Evolutionary conservation across 2,329 filamentous ascomycete species (phyloP).

Genomic region (Apiospora arundinis): DNA sequence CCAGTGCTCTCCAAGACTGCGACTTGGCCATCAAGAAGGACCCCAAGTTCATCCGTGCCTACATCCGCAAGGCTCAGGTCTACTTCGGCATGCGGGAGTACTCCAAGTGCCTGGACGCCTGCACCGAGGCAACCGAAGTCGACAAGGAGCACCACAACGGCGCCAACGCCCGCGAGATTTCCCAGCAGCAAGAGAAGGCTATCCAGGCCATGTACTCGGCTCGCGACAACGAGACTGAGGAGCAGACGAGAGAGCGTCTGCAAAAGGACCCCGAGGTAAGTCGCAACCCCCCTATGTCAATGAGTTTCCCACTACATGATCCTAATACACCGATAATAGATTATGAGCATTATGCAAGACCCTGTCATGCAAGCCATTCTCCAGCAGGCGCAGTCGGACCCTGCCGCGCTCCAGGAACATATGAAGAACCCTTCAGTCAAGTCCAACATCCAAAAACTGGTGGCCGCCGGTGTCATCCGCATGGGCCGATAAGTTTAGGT

Average conservation of each 20-base stretch:
- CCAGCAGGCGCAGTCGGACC: constrained; percentile 94
- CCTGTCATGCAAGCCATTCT: constrained; percentile 98
- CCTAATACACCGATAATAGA: constrained; percentile 53
- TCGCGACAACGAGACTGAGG: constrained; percentile 92
- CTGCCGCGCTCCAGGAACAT: constrained; percentile 91
- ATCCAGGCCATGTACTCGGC: constrained; percentile 87
- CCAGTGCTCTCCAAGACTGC: constrained; percentile 90
- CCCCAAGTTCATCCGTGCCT: constrained; percentile 90
- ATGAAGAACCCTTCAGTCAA: constrained; percentile 91
- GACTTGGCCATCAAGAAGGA: constrained; percentile 90
- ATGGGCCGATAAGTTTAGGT: constrained; percentile 58
- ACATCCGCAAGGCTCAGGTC: constrained; percentile 94
- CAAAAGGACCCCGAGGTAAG: constrained; percentile 88
- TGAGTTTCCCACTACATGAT: constrained; percentile 20
- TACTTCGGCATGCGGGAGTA: constrained; percentile 98
- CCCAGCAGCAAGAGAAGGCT: constrained; percentile 93
- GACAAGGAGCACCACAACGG: constrained; percentile 73
- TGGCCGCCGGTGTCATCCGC: constrained; percentile 90
- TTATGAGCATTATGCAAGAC: constrained; percentile 90
- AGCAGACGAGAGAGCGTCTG: constrained; percentile 91
- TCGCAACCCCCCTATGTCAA: constrained; percentile 25
- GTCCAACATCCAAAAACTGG: constrained; percentile 91
- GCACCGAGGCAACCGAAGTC: constrained; percentile 78
- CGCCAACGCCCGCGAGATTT: constrained; percentile 89
- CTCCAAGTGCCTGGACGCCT: constrained; percentile 90